Evolutionary conservation across 768 basidiomycete genomes (phyloP), one percentile per base, ranked within the genome.

Genomic region (Xerocomus brunneocitrinus): DNA sequence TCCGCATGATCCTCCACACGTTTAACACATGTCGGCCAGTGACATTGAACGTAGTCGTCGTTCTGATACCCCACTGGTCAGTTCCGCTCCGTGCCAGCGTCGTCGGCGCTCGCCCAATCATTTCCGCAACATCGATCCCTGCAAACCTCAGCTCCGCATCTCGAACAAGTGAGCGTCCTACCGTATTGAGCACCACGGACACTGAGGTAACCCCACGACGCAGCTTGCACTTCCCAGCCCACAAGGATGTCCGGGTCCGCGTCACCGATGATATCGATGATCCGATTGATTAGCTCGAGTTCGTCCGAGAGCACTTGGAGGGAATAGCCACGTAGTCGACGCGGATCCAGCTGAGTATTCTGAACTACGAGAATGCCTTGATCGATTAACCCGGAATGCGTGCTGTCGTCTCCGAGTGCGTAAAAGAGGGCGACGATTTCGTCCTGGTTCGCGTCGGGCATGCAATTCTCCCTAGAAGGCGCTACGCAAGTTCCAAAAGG

Each of bases 1-100:
- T 81, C 32, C 92, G 84, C 80, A 98, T 89, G 48, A 98, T 82
- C 51, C 94, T 77, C 94, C 94, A 98, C 13, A 91, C 71, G 60
- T 98, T 97, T 44, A 99, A 74, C 32, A 95, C 87, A 65, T 99
- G 95, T 16, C 97, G 79, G 0, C 97, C 97, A 22, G 79, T 75
- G 36, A 94, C 84, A 56, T 83, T 85, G 69, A 99, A 87, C 2
- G 86, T 89, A 2, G 93, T 87, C 3, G 85, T 83, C 56, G 88
- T 86, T 46, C 81, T 79, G 49, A 77, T 68, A 8, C 80, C 83
- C 89, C 92, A 97, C 58, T 82, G 78, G 50, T 87, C 82, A 40
- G 65, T 70, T n/a, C 74, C 74, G 43, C 53, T 47, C 14, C 50
- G 53, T 5, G 61, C 62, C 19, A 62, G 60, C 38, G 66, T 68